Conservation (phyloP, 345 rosid species). For the Populus deltoides region DNA sequence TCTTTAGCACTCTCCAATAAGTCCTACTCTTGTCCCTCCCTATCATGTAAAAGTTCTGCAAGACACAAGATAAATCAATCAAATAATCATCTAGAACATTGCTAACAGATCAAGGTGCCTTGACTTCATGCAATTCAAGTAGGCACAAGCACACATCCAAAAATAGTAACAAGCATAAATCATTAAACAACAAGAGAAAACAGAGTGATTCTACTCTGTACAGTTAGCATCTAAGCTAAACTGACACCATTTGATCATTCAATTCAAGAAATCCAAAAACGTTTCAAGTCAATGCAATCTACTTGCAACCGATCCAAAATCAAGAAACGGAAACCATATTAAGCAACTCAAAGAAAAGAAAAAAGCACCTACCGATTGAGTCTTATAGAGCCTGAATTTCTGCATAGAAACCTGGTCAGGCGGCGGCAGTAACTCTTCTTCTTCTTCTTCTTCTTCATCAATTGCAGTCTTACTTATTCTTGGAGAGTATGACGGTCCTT, state of each 20-base stretch:
- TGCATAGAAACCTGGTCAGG: slow-evolving; percentile 27
- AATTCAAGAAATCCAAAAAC: neutral
- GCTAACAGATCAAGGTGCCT: neutral
- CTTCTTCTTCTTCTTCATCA: neutral
- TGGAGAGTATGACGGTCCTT: neutral
- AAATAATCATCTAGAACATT: neutral
- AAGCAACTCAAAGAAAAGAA: neutral
- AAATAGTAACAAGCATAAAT: neutral
- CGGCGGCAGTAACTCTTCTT: neutral
- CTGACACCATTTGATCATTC: neutral
- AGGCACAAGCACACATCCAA: neutral
- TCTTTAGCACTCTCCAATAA: slow-evolving; percentile 76
- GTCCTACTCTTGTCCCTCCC: slow-evolving; percentile 71
- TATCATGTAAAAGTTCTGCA: slow-evolving; percentile 75
- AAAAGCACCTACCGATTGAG: slow-evolving; percentile 54
- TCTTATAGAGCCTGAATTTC: slow-evolving; percentile 75
- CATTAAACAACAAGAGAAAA: neutral
- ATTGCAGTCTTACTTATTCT: neutral
- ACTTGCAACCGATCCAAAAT: neutral
- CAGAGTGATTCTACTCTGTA: neutral
- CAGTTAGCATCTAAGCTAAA: neutral
- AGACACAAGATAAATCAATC: neutral
- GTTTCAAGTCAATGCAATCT: neutral
- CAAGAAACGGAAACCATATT: neutral
- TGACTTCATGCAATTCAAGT: neutral